Evolutionary conservation across 176 grass and related monocot genomes (phyloP).

Genomic region (Oryza meyeriana): DNA sequence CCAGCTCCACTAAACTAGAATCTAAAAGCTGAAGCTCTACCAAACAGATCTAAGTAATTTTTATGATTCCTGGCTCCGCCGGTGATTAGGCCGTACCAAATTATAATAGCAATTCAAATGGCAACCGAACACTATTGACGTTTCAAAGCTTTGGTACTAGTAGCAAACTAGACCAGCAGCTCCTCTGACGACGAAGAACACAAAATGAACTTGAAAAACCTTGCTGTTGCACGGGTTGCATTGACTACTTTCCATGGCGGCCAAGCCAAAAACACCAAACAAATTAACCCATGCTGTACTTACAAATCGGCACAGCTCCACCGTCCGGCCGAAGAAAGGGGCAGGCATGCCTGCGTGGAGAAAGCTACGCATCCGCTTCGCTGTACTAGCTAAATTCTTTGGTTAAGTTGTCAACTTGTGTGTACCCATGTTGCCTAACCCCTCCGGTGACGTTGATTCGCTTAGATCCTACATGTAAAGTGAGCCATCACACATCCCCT

Average conservation of each 20-base stretch:
- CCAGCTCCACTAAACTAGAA: too few species aligned
- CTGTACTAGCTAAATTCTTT: background rate
- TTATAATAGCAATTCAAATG: too few species aligned
- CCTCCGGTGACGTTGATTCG: background rate
- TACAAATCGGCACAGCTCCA: background rate
- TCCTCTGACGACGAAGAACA: background rate
- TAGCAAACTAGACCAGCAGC: background rate
- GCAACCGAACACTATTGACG: background rate
- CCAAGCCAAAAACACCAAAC: background rate
- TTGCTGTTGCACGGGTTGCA: background rate
- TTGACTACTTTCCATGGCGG: background rate
- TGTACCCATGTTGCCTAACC: slow-evolving; percentile 23
- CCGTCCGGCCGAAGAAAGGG: background rate
- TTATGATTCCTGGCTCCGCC: too few species aligned
- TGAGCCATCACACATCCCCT: background rate
- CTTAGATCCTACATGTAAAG: slow-evolving; percentile 50
- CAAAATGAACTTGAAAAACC: background rate
- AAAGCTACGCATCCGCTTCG: background rate
- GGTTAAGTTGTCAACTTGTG: slow-evolving; percentile 23
- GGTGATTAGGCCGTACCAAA: too few species aligned
- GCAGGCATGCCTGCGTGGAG: background rate
- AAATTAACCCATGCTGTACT: background rate
- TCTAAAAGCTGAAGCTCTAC: too few species aligned
- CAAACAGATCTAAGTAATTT: too few species aligned
- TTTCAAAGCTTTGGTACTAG: too few species aligned